Conservation (phyloP, 768 basidiomycete species). For the Chlorophyllum brunneum region DNA sequence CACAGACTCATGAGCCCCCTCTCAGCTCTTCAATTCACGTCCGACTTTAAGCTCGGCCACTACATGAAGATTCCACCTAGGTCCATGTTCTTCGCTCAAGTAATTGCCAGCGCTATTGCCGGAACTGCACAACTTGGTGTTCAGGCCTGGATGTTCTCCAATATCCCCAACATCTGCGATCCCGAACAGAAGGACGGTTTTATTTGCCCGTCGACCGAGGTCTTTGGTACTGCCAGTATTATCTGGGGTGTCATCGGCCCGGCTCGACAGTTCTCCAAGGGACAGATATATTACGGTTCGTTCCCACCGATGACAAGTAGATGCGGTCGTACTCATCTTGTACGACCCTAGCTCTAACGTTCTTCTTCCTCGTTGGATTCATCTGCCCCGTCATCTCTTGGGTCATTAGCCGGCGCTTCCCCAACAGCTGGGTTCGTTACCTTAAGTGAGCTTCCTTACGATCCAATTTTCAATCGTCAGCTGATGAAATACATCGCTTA, state of each 20-base stretch:
- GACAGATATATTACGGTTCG: slow-evolving; percentile 56
- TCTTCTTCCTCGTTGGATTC: slow-evolving; percentile 71
- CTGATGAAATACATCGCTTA: too few relatives aligned
- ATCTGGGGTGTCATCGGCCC: slow-evolving; percentile 66
- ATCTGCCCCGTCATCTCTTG: slow-evolving; percentile 54
- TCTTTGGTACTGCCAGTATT: slow-evolving; percentile 54
- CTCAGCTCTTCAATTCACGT: slow-evolving; percentile 49
- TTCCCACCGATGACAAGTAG: too few relatives aligned
- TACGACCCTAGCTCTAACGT: slow-evolving; percentile 39
- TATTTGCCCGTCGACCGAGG: slow-evolving; percentile 47
- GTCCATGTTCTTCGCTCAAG: slow-evolving; percentile 53
- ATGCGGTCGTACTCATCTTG: background rate
- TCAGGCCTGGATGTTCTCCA: slow-evolving; percentile 61
- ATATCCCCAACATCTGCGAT: slow-evolving; percentile 45
- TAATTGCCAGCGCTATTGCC: slow-evolving; percentile 53
- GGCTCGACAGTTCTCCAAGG: slow-evolving; percentile 46
- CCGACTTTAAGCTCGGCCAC: slow-evolving; percentile 69
- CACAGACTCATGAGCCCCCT: background rate
- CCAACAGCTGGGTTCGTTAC: slow-evolving; percentile 57
- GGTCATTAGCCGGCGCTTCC: slow-evolving; percentile 54
- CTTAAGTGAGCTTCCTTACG: slow-evolving; percentile 48
- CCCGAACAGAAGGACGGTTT: slow-evolving; percentile 44
- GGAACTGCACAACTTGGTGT: slow-evolving; percentile 66
- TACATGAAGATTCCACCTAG: slow-evolving; percentile 68
- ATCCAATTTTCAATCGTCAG: too few relatives aligned